Base-by-base conservation (phyloP, 805 yeast species). In the Debaryomyces prosopidis region DNA sequence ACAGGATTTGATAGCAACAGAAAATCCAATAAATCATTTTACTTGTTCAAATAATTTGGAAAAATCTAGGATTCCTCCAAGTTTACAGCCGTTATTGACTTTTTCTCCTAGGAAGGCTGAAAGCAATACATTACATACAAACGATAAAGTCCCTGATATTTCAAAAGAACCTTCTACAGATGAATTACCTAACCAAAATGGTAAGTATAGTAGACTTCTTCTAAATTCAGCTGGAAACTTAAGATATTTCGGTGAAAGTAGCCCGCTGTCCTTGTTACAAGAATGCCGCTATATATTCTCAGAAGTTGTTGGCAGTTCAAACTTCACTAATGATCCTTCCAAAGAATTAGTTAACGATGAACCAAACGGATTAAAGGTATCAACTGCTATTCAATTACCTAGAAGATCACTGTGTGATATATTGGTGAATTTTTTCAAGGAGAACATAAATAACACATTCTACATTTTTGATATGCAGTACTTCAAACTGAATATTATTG, bases 161-260 rank as follows among this genome's bases (percentile, higher is more conserved):
- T 20, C 26, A 20, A 20, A 5, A 20, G 7, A 5, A 20, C 5
- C 7, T 20, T 5, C 7, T 7, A 20, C 7, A 7, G 26, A 20
- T 5, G 26, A 5, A 7, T 20, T 20, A 7, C 26, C 26, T 20
- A 20, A 20, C 7, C 26, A 20, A 7, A 20, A 23, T 23, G 26
- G 61, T 2, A 51, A 49, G 36, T 51, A 49, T 36, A 52, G 66
- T 23, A 56, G 71, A 36, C 48, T 69, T 18, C 43, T 73, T 10
- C 54, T 57, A 49, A 76, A 71, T 45, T 59, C 55, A 9, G 60
- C 62, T 4, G 75, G 75, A 0, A 63, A 62, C 17, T 48, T 65
- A 14, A 50, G 73, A 23, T 72, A 69, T 44, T 48, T 73, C 40
- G 77, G 78, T 7, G 78, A 74, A 44, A 63, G 72, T 23, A 68